phyloP scores from a whole-genome alignment of 75 land plant species.

The Larix kaempferi region DNA sequence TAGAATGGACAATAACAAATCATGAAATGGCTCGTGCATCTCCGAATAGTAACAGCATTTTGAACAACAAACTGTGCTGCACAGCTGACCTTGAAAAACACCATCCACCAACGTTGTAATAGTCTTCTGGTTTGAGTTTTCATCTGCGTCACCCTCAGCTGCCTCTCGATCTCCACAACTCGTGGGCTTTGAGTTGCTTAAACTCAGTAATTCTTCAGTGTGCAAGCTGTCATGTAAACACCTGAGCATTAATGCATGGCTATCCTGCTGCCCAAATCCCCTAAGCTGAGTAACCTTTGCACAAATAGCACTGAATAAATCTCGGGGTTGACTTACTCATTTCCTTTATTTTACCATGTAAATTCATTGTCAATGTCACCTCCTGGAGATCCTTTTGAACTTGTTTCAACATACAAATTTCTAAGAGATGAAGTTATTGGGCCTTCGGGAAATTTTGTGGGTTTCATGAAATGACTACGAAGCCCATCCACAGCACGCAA shows the following conservation, averaged over 20 bases:
- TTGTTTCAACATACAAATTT: slow-evolving; percentile 62
- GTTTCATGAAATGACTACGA: slow-evolving; percentile 51
- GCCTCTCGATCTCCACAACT: background rate
- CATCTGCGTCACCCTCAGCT: slow-evolving; percentile 5
- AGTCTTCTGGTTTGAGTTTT: background rate
- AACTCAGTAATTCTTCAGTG: slow-evolving; percentile 50
- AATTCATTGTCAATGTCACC: background rate
- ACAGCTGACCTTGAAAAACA: slow-evolving; percentile 75
- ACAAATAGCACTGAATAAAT: slow-evolving; percentile 59
- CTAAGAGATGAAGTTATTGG: slow-evolving; percentile 58
- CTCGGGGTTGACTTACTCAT: too few species aligned
- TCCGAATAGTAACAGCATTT: slow-evolving; percentile 78
- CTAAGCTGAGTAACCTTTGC: slow-evolving; percentile 83
- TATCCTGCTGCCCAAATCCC: slow-evolving; percentile 95
- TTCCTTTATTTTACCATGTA: slow-evolving; percentile 42
- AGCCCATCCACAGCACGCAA: slow-evolving; percentile 56
- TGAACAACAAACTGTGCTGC: slow-evolving; percentile 71
- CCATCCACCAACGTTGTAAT: slow-evolving; percentile 58
- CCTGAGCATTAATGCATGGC: slow-evolving; percentile 88
- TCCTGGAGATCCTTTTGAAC: background rate
- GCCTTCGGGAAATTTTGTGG: slow-evolving; percentile 28
- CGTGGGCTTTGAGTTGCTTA: slow-evolving; percentile 20
- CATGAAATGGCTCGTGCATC: slow-evolving; percentile 78
- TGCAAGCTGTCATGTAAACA: slow-evolving; percentile 74
- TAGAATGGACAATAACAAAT: slow-evolving; percentile 83